A percentile compares a stretch with the other conserved stretches of the same genome.
These are phyloP conservation scores for Neurospora sp. DNA, from an alignment of 495 filamentous ascomycete genomes.

Conservation along the genomic window DNA sequence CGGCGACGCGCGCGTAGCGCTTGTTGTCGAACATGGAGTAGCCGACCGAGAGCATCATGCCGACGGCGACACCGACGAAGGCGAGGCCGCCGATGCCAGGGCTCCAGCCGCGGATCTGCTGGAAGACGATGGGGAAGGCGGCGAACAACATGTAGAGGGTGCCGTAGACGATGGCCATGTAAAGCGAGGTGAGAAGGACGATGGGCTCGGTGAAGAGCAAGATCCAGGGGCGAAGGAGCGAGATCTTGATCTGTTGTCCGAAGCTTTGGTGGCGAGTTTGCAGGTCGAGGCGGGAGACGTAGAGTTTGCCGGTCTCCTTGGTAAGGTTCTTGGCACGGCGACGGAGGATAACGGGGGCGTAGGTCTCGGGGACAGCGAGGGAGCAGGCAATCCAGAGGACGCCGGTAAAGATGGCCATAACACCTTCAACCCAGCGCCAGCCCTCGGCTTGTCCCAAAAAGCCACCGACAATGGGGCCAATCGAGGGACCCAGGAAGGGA, in stretches of 20 bases:
- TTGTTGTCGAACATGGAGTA: constrained; percentile 60
- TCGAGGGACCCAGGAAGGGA: constrained; percentile 59
- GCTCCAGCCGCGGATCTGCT: constrained; percentile 56
- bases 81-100: constrained; percentile 66
- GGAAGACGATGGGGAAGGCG: constrained; percentile 77
- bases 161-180: constrained; percentile 70
- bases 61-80: constrained; percentile 71
- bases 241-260: constrained; percentile 34
- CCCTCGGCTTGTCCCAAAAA: constrained; percentile 44
- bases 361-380: constrained; percentile 77
- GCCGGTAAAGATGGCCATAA: constrained; percentile 60
- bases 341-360: constrained; percentile 59
- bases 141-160: constrained; percentile 87
- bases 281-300: constrained; percentile 42
- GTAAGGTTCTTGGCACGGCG: constrained; percentile 57
- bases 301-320: constrained; percentile 55
- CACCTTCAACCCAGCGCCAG: constrained; percentile 60
- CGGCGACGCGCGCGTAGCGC: constrained; percentile 44
- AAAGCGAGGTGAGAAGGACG: constrained; percentile 65
- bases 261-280: constrained; percentile 45
- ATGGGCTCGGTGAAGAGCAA: constrained; percentile 77
- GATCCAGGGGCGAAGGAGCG: constrained; percentile 59
- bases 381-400: constrained; percentile 50
- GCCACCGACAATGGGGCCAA: constrained; percentile 49
- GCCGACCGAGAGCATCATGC: constrained; percentile 57